Evolutionary conservation across 306 rosid genomes (phyloP), one percentile per base, ranked within the genome.

Genomic region (Pachyrhizus erosus): DNA sequence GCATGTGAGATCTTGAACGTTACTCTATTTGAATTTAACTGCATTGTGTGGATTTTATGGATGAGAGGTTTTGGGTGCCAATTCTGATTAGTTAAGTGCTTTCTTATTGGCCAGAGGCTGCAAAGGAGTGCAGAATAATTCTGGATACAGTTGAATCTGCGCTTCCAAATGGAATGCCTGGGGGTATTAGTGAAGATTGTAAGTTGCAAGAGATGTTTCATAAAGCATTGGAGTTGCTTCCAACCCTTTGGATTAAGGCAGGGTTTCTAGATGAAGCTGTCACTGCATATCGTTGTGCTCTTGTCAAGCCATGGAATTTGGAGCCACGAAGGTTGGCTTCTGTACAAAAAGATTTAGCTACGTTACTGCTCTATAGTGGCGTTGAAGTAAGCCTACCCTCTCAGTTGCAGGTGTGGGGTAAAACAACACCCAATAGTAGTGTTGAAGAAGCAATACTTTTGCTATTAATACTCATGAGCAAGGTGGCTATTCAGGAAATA

Each of bases 151-250:
- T 94, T 48, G 94, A 91, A 75, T 87, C 89, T 74, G 97, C 97
- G 23, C 68, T 94, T 69, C 92, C 97, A 5, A 65, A 82, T 69
- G 98, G 98, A 89, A 87, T 91, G 90, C 85, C 90, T 0, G 93
- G 77, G 76, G 85, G 86, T 49, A 75, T 86, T 58, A 88, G 91
- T 0, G 92, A 87, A 68, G 94, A 91, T 86, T 91, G 94, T 87
- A 94, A 94, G 86, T 90, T 94, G 88, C 93, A 88, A 75, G 98
- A 92, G 75, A 89, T 91, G 91, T 78, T 91, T 73, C 97, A 91
- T 78, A 86, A 66, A 80, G 93, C 97, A 62, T 75, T 91, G 77
- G 96, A 94, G 86, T 83, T 94, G 87, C 94, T 92, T 27, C 97
- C 96, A 8, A 33, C 51, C 20, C 60, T 92, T 61, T 94, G 98